A percentile compares a stretch with the other conserved stretches of the same genome.
These are phyloP conservation scores for Epichloe uncinata DNA, from an alignment of 2,329 filamentous ascomycete species.

Conservation along the genomic window DNA sequence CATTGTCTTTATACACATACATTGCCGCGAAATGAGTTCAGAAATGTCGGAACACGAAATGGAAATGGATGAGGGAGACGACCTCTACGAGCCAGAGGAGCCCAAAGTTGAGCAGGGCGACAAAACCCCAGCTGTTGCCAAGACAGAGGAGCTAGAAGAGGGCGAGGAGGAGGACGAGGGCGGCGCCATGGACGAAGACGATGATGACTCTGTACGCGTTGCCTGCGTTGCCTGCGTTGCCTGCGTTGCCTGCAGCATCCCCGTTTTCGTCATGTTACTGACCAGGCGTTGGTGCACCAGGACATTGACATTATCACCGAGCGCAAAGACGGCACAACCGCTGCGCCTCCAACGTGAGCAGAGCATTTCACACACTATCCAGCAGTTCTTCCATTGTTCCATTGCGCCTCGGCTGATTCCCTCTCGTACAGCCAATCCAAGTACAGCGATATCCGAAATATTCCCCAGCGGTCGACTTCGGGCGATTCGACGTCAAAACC, in stretches of 20 bases:
- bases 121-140: conserved; percentile 18
- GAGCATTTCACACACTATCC: conserved; percentile 14
- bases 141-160: conserved; percentile 45
- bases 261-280: background rate
- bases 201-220: conserved; percentile 28
- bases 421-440: conserved; percentile 35
- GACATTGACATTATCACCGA: conserved; percentile 58
- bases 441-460: conserved; percentile 53
- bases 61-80: conserved; percentile 56
- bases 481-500: conserved; percentile 36
- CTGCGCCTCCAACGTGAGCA: conserved; percentile 43
- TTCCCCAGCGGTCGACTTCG: conserved; percentile 44
- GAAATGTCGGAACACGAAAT: conserved; percentile 25
- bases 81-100: conserved; percentile 52
- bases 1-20: too few relatives aligned
- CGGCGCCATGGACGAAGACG: conserved; percentile 47
- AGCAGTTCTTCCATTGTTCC: background rate
- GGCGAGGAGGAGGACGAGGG: conserved; percentile 51
- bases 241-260: background rate
- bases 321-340: conserved; percentile 49
- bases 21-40: conserved; percentile 1
- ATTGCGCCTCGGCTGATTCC: background rate
- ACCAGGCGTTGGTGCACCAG: conserved; percentile 18
- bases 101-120: conserved; percentile 24
- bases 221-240: too few relatives aligned